phyloP scores from a whole-genome alignment of 805 yeast genomes.

The Candida ovalis region DNA sequence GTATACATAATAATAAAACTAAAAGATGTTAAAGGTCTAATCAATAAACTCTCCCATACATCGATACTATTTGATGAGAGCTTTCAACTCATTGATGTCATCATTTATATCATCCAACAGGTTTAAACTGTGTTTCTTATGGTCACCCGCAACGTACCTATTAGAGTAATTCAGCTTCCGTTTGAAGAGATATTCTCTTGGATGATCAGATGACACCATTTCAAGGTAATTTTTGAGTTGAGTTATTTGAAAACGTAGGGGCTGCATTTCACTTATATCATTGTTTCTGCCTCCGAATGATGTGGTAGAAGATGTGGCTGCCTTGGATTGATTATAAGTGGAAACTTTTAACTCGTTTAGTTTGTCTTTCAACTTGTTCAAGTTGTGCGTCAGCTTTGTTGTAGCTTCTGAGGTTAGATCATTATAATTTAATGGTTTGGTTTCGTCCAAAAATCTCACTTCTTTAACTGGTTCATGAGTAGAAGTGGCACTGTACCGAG shows the following conservation, averaged over 20 bases:
- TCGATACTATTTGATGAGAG: slow-evolving; percentile 4
- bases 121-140: slow-evolving; percentile 16
- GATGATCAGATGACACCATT: slow-evolving; percentile 31
- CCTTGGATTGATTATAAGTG: slow-evolving; percentile 21
- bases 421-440: slow-evolving; percentile 8
- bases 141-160: slow-evolving; percentile 1
- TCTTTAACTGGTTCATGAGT: slow-evolving; percentile 12
- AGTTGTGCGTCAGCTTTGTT: slow-evolving; percentile 19
- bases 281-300: slow-evolving; percentile 14
- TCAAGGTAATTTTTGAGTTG: slow-evolving; percentile 31
- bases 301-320: slow-evolving; percentile 3
- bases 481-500: neutral
- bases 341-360: slow-evolving; percentile 26
- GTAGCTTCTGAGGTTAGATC: slow-evolving; percentile 10
- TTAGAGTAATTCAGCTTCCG: slow-evolving; percentile 20
- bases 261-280: slow-evolving; percentile 34
- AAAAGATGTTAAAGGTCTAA: neutral
- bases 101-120: slow-evolving; percentile 26
- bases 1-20: neutral
- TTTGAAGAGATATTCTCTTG: slow-evolving; percentile 31
- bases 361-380: slow-evolving; percentile 28
- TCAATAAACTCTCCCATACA: neutral
- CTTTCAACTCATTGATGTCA: slow-evolving; percentile 20
- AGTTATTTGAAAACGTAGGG: slow-evolving; percentile 30
- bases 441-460: slow-evolving; percentile 25